Conservation (phyloP, 305 asterid species). For the Solanum hybrid region DNA sequence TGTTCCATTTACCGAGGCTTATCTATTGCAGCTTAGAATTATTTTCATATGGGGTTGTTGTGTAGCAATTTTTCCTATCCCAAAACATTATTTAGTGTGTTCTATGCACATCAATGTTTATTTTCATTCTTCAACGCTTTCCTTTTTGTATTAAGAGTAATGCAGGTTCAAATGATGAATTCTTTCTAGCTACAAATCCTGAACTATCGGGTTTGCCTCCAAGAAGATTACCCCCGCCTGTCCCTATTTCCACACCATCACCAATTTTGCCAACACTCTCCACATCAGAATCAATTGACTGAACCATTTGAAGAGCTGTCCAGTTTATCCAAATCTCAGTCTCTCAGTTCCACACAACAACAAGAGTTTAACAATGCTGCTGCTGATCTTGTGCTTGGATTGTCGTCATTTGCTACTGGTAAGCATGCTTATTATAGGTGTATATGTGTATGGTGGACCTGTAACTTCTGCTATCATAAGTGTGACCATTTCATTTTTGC, state of each 20-base stretch:
- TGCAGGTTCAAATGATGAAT: conserved; percentile 75
- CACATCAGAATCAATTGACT: conserved; percentile 44
- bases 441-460: neutral
- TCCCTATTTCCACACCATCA: too few relatives aligned
- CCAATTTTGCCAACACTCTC: conserved; percentile 35
- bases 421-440: conserved; percentile 13
- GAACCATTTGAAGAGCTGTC: conserved; percentile 53
- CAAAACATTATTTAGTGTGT: too few relatives aligned
- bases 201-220: too few relatives aligned
- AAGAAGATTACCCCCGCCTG: too few relatives aligned
- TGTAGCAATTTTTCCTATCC: too few relatives aligned
- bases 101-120: neutral
- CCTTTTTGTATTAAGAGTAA: conserved; percentile 42
- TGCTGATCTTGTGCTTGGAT: conserved; percentile 65
- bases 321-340: conserved; percentile 48
- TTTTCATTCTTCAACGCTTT: neutral
- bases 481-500: neutral
- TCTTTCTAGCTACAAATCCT: conserved; percentile 59
- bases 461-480: neutral
- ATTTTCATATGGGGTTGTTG: too few relatives aligned
- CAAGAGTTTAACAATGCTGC: conserved; percentile 91
- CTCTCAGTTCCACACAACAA: conserved; percentile 47
- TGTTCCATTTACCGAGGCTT: neutral
- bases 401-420: conserved; percentile 88
- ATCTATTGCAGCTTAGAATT: neutral